phyloP scores from a whole-genome alignment of 495 filamentous ascomycete genomes.

The Neurospora discreta region DNA sequence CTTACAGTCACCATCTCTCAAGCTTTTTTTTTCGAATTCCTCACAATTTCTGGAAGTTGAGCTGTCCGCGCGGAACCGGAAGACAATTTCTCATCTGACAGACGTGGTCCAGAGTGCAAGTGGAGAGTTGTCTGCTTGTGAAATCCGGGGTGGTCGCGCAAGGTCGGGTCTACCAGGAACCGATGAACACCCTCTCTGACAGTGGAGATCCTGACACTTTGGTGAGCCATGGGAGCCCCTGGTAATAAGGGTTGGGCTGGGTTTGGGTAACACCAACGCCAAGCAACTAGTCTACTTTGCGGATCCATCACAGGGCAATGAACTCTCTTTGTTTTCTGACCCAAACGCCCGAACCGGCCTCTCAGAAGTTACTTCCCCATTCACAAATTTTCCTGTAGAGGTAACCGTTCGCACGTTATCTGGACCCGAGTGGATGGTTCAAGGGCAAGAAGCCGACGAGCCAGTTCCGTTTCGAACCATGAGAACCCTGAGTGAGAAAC shows the following conservation, averaged over 20 bases:
- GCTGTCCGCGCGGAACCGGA: neutral
- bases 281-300: neutral
- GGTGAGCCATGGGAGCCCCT: neutral
- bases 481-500: neutral
- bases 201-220: neutral
- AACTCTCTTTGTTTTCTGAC: neutral
- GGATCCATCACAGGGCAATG: neutral
- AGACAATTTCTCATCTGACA: neutral
- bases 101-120: neutral
- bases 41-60: neutral
- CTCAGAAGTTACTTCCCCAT: neutral
- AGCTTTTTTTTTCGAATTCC: neutral
- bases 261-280: neutral
- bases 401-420: neutral
- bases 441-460: neutral
- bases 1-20: neutral
- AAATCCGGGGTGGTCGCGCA: neutral
- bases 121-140: neutral
- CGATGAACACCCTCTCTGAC: neutral
- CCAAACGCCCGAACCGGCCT: neutral
- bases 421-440: neutral
- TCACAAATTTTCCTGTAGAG: neutral
- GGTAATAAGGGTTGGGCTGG: neutral
- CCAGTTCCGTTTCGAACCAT: neutral
- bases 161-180: neutral